These are phyloP conservation scores for Solanum stenotomum DNA, from an alignment of 257 asterid genomes.

Conservation along the genomic window DNA sequence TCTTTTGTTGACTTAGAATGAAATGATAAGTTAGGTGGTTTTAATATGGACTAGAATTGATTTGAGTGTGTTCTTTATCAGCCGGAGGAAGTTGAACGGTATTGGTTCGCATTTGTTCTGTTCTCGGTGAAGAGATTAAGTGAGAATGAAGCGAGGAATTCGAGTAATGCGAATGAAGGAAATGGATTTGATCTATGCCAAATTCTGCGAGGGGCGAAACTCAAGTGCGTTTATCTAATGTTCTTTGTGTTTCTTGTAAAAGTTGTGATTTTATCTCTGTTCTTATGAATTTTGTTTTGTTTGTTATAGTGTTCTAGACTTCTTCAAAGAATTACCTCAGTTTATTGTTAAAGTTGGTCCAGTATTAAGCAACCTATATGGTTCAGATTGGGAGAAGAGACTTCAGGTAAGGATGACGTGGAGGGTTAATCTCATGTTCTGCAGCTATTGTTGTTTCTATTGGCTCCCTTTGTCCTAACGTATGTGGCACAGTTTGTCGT, in stretches of 20 bases:
- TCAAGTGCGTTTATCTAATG: slow-evolving; percentile 42
- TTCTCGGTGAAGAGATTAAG: slow-evolving; percentile 56
- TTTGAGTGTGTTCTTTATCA: slow-evolving; percentile 10
- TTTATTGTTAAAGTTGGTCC: slow-evolving; percentile 75
- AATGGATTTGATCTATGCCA: slow-evolving; percentile 57
- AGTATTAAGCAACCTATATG: slow-evolving; percentile 51
- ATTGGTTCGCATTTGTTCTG: slow-evolving; percentile 78
- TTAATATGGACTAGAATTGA: neutral
- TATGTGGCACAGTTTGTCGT: neutral
- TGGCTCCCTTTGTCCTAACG: neutral
- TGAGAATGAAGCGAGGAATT: slow-evolving; percentile 12
- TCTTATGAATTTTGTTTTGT: neutral
- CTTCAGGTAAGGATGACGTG: slow-evolving; percentile 51
- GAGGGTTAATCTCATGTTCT: slow-evolving; percentile 8
- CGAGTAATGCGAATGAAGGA: slow-evolving; percentile 25
- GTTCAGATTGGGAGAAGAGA: slow-evolving; percentile 85
- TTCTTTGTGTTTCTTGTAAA: neutral
- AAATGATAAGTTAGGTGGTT: neutral
- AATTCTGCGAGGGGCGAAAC: slow-evolving; percentile 58
- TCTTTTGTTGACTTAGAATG: neutral
- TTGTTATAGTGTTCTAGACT: slow-evolving; percentile 57
- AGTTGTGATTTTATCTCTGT: neutral
- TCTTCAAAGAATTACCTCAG: slow-evolving; percentile 78
- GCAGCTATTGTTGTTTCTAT: neutral
- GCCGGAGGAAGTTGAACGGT: slow-evolving; percentile 85